Percentiles rank a stretch among this genome's conserved stretches.
phyloP scores from a whole-genome alignment of 2,329 filamentous ascomycete genomes.

The Ascochyta pisi region DNA sequence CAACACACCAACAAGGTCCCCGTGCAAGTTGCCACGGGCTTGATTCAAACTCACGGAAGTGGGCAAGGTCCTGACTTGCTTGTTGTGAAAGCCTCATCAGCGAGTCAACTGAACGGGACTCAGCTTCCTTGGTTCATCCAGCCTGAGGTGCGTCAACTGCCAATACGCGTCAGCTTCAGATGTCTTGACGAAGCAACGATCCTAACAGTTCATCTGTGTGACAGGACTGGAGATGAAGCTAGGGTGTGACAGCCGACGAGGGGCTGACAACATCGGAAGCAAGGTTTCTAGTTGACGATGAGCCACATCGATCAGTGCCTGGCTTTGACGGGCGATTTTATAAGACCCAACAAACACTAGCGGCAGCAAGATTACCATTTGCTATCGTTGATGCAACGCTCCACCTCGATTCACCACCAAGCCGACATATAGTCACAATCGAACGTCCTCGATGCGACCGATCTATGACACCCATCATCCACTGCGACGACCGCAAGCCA shows the following conservation, averaged over 20 bases:
- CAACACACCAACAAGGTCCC: no score
- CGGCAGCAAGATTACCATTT: not conserved
- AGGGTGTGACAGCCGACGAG: not conserved
- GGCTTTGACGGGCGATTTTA: not conserved
- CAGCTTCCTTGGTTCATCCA: not conserved
- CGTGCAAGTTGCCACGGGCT: not conserved
- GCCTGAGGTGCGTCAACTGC: not conserved
- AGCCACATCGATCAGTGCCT: not conserved
- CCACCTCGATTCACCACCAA: not conserved
- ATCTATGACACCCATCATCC: not conserved
- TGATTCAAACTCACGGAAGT: not conserved
- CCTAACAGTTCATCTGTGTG: not conserved
- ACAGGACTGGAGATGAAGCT: not conserved
- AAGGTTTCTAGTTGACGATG: not conserved
- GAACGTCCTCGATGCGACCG: not conserved
- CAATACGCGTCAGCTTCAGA: not conserved
- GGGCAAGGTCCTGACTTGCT: not conserved
- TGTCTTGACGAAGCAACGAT: not conserved
- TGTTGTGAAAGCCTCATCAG: not conserved
- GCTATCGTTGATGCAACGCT: not conserved
- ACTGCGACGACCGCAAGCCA: conserved; percentile 44
- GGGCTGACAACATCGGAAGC: not conserved
- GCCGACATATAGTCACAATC: not conserved
- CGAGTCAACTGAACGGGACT: not conserved
- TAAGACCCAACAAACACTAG: not conserved